Evolutionary conservation across 768 basidiomycete species (phyloP).

Genomic region (Ramaria rubella): DNA sequence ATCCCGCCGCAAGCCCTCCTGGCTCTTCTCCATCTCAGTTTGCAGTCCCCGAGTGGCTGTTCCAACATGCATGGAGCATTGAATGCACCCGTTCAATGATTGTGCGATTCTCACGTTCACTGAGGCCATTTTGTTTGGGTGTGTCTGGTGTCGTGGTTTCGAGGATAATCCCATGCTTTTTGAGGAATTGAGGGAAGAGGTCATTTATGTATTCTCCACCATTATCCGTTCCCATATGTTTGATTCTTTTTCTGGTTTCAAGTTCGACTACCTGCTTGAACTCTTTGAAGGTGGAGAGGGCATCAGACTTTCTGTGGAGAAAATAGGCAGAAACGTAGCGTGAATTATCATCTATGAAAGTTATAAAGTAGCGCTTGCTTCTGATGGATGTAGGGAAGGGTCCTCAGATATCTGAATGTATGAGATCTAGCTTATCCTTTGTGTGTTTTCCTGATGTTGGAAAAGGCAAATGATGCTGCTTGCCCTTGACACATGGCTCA

Average conservation of each 20-base stretch:
- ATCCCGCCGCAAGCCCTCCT: too few species aligned
- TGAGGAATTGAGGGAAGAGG: background rate
- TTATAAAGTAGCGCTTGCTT: too few species aligned
- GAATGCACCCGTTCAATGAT: constrained; percentile 3
- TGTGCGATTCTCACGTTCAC: too few species aligned
- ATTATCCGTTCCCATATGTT: constrained; percentile 18
- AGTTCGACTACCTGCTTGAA: constrained; percentile 13
- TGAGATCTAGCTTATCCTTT: background rate
- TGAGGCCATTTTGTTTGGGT: constrained; percentile 24
- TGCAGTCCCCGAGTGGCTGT: too few species aligned
- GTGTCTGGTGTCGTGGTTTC: constrained; percentile 10
- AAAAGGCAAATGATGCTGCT: too few species aligned
- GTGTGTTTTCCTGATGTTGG: constrained; percentile 7
- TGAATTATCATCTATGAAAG: too few species aligned
- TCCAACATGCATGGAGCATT: constrained; percentile 15
- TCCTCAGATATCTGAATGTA: constrained; percentile 28
- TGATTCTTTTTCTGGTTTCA: constrained; percentile 13
- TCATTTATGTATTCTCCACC: constrained; percentile 20
- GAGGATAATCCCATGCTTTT: constrained; percentile 11
- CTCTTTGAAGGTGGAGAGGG: constrained; percentile 6
- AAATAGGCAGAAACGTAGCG: constrained; percentile 14
- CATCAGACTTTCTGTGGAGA: constrained; percentile 14
- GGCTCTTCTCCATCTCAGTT: too few species aligned
- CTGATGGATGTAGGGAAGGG: too few species aligned
- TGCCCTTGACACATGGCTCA: too few species aligned